These are phyloP conservation scores for Pseudocercospora macadamiae DNA, from an alignment of 2,329 filamentous ascomycete species.

Conservation along the genomic window DNA sequence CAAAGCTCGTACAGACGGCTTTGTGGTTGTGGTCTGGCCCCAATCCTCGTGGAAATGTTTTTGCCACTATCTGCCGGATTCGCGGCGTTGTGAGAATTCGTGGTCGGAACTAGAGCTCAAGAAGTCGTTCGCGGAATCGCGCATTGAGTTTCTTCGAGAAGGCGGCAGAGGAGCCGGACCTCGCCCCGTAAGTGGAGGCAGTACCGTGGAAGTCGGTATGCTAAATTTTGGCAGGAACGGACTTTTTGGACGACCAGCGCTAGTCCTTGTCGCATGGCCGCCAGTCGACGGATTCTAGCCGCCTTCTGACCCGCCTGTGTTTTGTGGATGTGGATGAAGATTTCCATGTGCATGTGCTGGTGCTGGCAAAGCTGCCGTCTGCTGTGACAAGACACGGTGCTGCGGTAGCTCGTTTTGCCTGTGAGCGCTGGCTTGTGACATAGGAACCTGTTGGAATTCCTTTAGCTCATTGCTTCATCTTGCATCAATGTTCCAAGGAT, in stretches of 20 bases:
- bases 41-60: neutral
- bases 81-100: neutral
- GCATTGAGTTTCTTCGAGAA: slow-evolving; percentile 1
- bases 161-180: slow-evolving; percentile 9
- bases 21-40: neutral
- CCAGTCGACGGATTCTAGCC: neutral
- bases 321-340: neutral
- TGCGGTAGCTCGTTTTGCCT: no score
- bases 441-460: neutral
- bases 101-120: neutral
- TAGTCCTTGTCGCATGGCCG: neutral
- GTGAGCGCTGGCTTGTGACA: neutral
- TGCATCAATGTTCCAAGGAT: slow-evolving; percentile 27
- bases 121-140: slow-evolving; percentile 8
- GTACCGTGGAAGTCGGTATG: slow-evolving; percentile 14
- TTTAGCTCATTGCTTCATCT: slow-evolving; percentile 11
- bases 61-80: slow-evolving; percentile 3
- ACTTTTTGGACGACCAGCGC: neutral
- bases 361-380: neutral
- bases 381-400: neutral
- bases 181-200: slow-evolving; percentile 16
- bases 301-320: neutral
- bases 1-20: neutral
- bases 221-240: slow-evolving; percentile 4
- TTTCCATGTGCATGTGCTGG: neutral